Evolutionary conservation across 805 yeast species (phyloP).

Genomic region (Saccharomycopsis guyanensis): DNA sequence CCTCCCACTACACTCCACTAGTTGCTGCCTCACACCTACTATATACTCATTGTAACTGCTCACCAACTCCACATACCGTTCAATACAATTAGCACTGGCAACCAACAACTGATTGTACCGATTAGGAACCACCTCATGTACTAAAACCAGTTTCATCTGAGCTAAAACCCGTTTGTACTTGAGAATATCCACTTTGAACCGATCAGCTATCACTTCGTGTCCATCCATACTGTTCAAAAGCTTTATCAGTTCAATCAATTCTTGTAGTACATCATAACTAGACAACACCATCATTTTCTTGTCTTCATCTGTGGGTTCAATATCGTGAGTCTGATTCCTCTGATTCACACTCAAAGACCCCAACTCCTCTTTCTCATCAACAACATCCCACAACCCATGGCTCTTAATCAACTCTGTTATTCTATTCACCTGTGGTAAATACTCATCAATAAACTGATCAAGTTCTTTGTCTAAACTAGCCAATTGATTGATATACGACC

Average conservation of each 20-base stretch:
- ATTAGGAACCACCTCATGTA: slow-evolving; percentile 3
- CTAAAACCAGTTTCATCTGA: neutral
- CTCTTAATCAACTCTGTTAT: neutral
- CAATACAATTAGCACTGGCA: slow-evolving; percentile 3
- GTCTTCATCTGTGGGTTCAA: no score
- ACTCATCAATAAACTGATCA: neutral
- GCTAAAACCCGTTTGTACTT: neutral
- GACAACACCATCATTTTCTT: slow-evolving; percentile 7
- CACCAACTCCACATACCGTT: slow-evolving; percentile 3
- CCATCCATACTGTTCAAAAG: neutral
- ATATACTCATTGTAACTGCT: slow-evolving; percentile 2
- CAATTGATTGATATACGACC: slow-evolving; percentile 1
- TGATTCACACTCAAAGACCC: no score
- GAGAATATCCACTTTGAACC: slow-evolving; percentile 2
- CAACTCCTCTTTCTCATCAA: neutral
- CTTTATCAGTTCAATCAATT: neutral
- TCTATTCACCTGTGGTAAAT: slow-evolving; percentile 2
- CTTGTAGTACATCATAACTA: neutral
- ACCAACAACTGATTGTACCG: slow-evolving; percentile 4
- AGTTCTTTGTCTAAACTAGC: neutral
- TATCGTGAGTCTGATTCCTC: neutral
- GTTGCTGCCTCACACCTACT: neutral
- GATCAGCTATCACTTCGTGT: slow-evolving; percentile 1
- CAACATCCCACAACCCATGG: slow-evolving; percentile 4
- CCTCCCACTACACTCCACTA: no score